A percentile compares a stretch with the other conserved stretches of the same genome.
phyloP scores from a whole-genome alignment of 2,329 filamentous ascomycete species.

The Microcyclosporella mali region DNA sequence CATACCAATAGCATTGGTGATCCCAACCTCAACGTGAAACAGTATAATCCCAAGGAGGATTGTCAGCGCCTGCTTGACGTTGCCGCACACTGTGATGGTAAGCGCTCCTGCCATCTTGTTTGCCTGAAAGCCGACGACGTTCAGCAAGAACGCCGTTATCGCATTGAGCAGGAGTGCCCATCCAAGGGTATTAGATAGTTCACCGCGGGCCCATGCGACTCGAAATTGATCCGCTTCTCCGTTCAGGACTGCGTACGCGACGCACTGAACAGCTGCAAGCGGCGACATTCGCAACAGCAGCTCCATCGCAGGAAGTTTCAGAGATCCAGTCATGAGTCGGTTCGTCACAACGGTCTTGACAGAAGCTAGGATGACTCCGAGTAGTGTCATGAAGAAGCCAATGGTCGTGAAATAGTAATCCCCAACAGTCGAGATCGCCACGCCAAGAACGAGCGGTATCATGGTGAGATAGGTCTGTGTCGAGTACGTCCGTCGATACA shows the following conservation, averaged over 20 bases:
- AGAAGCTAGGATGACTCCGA: conserved; percentile 34
- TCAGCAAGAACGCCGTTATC: conserved; percentile 31
- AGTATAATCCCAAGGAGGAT: conserved; percentile 33
- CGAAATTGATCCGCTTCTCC: conserved; percentile 15
- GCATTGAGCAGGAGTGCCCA: conserved; percentile 42
- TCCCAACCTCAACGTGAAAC: conserved; percentile 31
- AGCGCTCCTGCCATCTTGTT: conserved; percentile 36
- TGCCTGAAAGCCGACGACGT: conserved; percentile 34
- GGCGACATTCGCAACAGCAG: conserved; percentile 42
- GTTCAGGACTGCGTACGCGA: conserved; percentile 16
- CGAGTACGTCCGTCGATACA: conserved; percentile 51
- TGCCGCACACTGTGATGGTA: conserved; percentile 33
- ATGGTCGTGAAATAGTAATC: conserved; percentile 57
- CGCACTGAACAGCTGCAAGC: conserved; percentile 18
- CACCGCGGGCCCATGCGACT: conserved; percentile 6
- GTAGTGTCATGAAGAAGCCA: conserved; percentile 37
- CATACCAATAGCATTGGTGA: conserved; percentile 51
- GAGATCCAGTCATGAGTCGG: conserved; percentile 56
- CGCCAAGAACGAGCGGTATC: conserved; percentile 55
- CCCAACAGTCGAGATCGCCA: conserved; percentile 54
- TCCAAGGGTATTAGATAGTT: conserved; percentile 50
- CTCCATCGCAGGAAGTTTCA: conserved; percentile 54
- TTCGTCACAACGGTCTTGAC: conserved; percentile 59
- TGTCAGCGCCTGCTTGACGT: conserved; percentile 36
- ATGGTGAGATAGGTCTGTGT: conserved; percentile 54